A percentile compares a stretch with the other conserved stretches of the same genome.
Conservation (phyloP, 1,139 yeast species). For the Kodamaea derodonti region DNA sequence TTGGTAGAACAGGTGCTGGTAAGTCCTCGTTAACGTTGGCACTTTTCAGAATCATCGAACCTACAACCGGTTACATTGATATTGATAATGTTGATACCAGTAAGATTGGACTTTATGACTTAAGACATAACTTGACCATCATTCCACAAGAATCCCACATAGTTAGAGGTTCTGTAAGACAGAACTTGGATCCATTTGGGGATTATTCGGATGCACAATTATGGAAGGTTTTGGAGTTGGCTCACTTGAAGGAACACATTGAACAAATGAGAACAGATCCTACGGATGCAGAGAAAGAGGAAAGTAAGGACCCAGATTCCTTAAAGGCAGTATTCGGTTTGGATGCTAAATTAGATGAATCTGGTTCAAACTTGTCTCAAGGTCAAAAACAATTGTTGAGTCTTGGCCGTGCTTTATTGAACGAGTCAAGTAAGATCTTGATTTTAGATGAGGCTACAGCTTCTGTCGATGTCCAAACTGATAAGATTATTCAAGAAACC, state of each 20-base stretch:
- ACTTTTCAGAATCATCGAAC: slow-evolving; percentile 36
- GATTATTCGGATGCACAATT: slow-evolving; percentile 26
- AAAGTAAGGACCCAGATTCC: slow-evolving; percentile 11
- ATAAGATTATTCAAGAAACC: slow-evolving; percentile 32
- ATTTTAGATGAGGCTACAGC: slow-evolving; percentile 39
- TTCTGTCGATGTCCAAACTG: slow-evolving; percentile 36
- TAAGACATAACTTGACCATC: slow-evolving; percentile 31
- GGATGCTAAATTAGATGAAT: slow-evolving; percentile 24
- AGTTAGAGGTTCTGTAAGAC: slow-evolving; percentile 32
- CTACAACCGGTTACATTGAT: slow-evolving; percentile 28
- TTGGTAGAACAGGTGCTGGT: slow-evolving; percentile 43
- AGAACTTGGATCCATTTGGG: slow-evolving; percentile 35
- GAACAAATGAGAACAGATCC: slow-evolving; percentile 25
- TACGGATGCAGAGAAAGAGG: slow-evolving; percentile 11
- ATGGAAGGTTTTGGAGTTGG: slow-evolving; percentile 33
- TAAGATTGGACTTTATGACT: slow-evolving; percentile 30
- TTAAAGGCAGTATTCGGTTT: slow-evolving; percentile 13
- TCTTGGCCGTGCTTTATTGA: slow-evolving; percentile 34
- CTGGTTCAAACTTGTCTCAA: slow-evolving; percentile 34
- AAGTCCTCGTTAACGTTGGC: slow-evolving; percentile 38
- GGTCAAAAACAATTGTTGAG: slow-evolving; percentile 38
- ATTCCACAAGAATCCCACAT: slow-evolving; percentile 40
- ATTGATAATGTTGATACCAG: slow-evolving; percentile 32
- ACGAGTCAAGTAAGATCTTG: slow-evolving; percentile 27
- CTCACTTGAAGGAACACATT: slow-evolving; percentile 33